Base-by-base conservation (phyloP, 768 basidiomycete genomes). In the Pisolithus tinctorius region DNA sequence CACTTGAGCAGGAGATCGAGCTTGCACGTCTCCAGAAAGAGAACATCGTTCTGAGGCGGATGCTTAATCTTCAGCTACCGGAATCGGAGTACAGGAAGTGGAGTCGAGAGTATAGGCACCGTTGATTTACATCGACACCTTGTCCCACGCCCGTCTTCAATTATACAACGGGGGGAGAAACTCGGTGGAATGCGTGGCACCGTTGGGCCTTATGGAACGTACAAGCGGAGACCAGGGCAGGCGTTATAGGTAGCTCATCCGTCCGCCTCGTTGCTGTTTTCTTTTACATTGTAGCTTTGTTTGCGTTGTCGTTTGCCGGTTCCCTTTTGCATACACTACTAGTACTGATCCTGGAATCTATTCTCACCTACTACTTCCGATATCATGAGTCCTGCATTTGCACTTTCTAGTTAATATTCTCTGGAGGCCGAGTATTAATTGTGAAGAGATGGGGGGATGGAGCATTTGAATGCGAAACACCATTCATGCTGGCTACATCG, bases 1-100 rank as follows among this genome's bases (percentile, higher is more conserved):
- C 89, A 1, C 66, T 99, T 55, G 90, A 93, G 60, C 76, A 94
- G 54, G 96, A 98, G 65, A 85, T 84, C 61, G 95, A 99, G 70
- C 80, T 99, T 2, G 80, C 83, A 30, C 76, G 93, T 47, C 72
- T 99, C 38, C 84, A 94, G 69, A 80, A 76, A 57, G 95, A 99
- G 74, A 98, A 99, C 63, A 78, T 80, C 48, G 78, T 88, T 56
- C 69, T 99, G 55, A 76, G 86, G 59, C 75, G 81, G 51, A 71
- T 98, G 73, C 65, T 91, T 54, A 83, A 80, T 1, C 66, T 83
- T 16, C 71, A 69, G 0, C 58, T 71, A 6, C 56, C 49, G 23
- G 66, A 64, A 39, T 46, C 56, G 8, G 63, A 58, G 17, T 47
- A 47, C 53, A 14, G 25, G 46, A 13, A 10, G 16, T 4, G 56